Percentiles rank a stretch among this genome's conserved stretches.
Conservation (phyloP, 2,329 filamentous ascomycete species). For the Pseudocercospora ulei region DNA sequence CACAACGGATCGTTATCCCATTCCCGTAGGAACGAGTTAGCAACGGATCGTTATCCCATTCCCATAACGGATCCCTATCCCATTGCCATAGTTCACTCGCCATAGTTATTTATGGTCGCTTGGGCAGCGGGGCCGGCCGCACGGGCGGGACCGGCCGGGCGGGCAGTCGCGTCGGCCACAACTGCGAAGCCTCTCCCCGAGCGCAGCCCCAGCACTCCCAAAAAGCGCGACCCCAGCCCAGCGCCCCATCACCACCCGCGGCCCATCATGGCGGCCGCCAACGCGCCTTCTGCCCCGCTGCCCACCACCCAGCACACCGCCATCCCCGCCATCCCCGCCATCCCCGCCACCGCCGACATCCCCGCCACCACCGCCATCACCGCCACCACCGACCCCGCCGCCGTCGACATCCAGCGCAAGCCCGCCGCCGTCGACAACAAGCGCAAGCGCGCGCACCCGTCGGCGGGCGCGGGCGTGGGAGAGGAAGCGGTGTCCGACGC, state of each 20-base stretch:
- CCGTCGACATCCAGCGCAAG: slow-evolving; percentile 8
- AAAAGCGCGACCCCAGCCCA: slow-evolving; percentile 11
- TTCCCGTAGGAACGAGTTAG: too few relatives aligned
- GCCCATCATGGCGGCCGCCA: slow-evolving; percentile 21
- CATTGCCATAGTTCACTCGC: too few relatives aligned
- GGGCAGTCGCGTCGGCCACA: neutral
- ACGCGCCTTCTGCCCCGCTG: slow-evolving; percentile 11
- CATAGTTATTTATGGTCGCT: too few relatives aligned
- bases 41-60: too few relatives aligned
- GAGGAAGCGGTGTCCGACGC: slow-evolving; percentile 25
- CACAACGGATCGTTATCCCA: too few relatives aligned
- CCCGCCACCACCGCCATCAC: slow-evolving; percentile 11
- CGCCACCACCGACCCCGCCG: slow-evolving; percentile 10
- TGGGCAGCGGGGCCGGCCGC: neutral
- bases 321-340: slow-evolving; percentile 4
- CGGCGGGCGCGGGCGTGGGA: slow-evolving; percentile 30
- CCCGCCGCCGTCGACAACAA: slow-evolving; percentile 31
- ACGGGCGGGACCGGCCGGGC: neutral
- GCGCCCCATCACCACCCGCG: slow-evolving; percentile 11
- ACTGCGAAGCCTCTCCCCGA: neutral
- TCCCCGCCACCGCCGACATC: slow-evolving; percentile 20
- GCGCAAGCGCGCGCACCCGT: slow-evolving; percentile 40
- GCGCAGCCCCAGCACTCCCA: slow-evolving; percentile 5
- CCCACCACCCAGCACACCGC: slow-evolving; percentile 11
- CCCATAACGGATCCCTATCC: too few relatives aligned